phyloP scores from a whole-genome alignment of 306 rosid genomes.

The Ceratonia siliqua region DNA sequence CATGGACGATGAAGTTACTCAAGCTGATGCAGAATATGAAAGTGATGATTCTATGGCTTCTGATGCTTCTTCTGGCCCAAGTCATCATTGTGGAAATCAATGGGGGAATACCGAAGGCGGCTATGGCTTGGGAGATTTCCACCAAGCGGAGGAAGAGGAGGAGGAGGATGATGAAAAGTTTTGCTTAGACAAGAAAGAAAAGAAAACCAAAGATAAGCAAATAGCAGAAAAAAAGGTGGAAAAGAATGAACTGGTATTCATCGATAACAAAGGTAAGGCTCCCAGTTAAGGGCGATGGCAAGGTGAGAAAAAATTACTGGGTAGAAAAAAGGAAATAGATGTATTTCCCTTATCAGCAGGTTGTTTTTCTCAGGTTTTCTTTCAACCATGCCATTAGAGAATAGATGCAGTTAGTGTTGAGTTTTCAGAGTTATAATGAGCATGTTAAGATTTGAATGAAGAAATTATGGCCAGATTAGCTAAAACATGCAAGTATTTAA shows the following conservation, averaged over 20 bases:
- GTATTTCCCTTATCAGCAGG: not conserved
- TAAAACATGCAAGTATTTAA: no score
- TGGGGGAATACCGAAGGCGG: conserved; percentile 25
- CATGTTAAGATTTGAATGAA: conserved; percentile 21
- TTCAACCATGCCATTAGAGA: not conserved
- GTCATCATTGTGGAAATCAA: conserved; percentile 33
- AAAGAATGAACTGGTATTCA: conserved; percentile 36
- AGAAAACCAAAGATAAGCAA: conserved; percentile 40
- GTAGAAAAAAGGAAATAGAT: conserved; percentile 38
- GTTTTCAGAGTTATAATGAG: conserved; percentile 20
- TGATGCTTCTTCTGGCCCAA: conserved; percentile 95
- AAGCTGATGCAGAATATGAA: conserved; percentile 45
- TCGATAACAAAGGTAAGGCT: conserved; percentile 32
- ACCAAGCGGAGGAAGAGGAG: conserved; percentile 8
- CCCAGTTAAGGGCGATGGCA: conserved; percentile 39
- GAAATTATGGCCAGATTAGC: conserved; percentile 5
- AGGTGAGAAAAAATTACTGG: conserved; percentile 46
- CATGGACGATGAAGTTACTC: not conserved
- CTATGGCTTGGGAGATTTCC: conserved; percentile 29
- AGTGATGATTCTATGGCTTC: conserved; percentile 97
- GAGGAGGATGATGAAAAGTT: conserved; percentile 32
- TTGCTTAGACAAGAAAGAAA: conserved; percentile 39
- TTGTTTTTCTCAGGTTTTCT: conserved; percentile 35
- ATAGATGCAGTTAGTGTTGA: conserved; percentile 23
- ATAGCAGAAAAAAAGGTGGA: conserved; percentile 35